phyloP scores from a whole-genome alignment of 495 filamentous ascomycete genomes.

The Thozetella sp. region DNA sequence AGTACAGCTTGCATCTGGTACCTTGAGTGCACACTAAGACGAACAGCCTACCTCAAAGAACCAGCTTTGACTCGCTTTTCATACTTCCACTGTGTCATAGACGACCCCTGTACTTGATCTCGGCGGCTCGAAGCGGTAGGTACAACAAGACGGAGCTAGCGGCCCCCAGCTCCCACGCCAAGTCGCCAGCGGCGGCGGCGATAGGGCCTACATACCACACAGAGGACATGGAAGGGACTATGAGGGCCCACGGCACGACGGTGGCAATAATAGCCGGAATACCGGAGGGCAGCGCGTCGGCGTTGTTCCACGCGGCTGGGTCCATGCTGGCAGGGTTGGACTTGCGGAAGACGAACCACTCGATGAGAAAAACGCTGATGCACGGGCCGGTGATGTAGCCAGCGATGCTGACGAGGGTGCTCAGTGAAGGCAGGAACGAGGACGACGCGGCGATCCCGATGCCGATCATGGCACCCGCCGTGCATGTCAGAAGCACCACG shows the following conservation, averaged over 20 bases:
- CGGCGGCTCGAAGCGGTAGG: constrained; percentile 29
- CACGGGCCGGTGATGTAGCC: constrained; percentile 53
- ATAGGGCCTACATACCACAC: constrained; percentile 53
- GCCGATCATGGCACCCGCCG: constrained; percentile 47
- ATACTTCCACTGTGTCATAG: too few relatives aligned
- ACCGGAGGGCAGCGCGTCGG: constrained; percentile 40
- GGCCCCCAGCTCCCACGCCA: constrained; percentile 55
- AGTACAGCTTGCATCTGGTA: too few relatives aligned
- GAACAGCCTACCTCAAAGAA: too few relatives aligned
- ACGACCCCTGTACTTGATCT: constrained; percentile 18
- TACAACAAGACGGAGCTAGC: constrained; percentile 44
- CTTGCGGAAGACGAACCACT: constrained; percentile 46
- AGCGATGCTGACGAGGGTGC: constrained; percentile 51
- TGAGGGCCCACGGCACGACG: constrained; percentile 32
- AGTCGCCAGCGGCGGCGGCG: constrained; percentile 49
- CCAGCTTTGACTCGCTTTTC: too few relatives aligned
- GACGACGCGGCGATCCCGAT: constrained; percentile 45
- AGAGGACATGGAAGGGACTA: constrained; percentile 51
- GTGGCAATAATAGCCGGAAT: constrained; percentile 36
- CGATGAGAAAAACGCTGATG: constrained; percentile 39
- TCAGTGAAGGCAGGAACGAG: constrained; percentile 45
- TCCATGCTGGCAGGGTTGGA: constrained; percentile 31
- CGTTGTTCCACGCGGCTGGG: constrained; percentile 42
- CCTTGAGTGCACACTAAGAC: too few relatives aligned
- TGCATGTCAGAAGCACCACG: constrained; percentile 43